Evolutionary conservation across 2,329 filamentous ascomycete genomes (phyloP).

Genomic region (Curvularia eragrostidis): DNA sequence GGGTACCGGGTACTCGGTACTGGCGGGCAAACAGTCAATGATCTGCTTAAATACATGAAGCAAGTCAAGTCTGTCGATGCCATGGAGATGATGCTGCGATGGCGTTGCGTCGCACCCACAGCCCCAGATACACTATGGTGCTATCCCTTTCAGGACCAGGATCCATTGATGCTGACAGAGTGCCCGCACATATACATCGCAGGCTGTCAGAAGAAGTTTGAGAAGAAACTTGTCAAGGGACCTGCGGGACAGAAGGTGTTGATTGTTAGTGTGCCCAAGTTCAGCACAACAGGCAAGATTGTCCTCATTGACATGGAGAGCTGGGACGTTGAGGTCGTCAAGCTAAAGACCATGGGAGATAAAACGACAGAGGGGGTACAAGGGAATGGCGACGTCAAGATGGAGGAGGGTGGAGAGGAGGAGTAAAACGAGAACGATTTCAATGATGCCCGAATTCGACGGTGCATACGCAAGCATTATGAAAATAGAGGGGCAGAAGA

Average conservation of each 20-base stretch:
- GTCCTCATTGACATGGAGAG: conserved; percentile 87
- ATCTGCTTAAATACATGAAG: conserved; percentile 89
- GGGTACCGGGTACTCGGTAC: conserved; percentile 88
- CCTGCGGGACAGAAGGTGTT: conserved; percentile 73
- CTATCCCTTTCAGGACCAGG: conserved; percentile 93
- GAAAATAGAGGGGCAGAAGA: not conserved
- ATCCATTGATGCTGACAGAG: conserved; percentile 83
- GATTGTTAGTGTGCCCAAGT: conserved; percentile 83
- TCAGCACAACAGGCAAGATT: conserved; percentile 77
- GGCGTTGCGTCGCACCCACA: conserved; percentile 90
- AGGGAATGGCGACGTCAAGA: not conserved
- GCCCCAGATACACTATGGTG: conserved; percentile 96
- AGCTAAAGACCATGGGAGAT: conserved; percentile 20
- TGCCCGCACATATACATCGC: conserved; percentile 93
- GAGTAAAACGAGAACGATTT: not conserved
- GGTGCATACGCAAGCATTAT: not conserved
- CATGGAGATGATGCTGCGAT: conserved; percentile 94
- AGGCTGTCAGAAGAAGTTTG: conserved; percentile 82
- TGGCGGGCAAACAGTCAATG: conserved; percentile 90
- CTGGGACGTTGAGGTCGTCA: conserved; percentile 74
- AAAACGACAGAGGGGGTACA: not conserved
- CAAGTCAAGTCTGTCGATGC: conserved; percentile 79
- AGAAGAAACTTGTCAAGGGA: conserved; percentile 71
- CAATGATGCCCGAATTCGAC: conserved; percentile 7
- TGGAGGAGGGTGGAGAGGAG: not conserved